A percentile compares a stretch with the other conserved stretches of the same genome.
Conservation (phyloP, 169 alveolate species). For the Plasmodium berghei region DNA sequence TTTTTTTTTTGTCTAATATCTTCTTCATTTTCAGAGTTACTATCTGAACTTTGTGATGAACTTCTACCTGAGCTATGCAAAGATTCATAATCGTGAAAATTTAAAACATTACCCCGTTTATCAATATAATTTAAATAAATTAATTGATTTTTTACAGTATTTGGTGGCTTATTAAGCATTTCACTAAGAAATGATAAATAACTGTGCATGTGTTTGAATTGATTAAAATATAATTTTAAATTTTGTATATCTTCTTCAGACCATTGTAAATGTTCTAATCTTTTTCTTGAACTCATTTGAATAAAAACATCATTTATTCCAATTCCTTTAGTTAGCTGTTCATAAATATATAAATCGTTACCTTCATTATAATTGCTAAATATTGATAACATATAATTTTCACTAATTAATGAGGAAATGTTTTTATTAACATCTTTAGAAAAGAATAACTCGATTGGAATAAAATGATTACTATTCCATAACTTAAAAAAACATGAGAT, state of each 20-base stretch:
- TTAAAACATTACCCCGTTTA: constrained; percentile 38
- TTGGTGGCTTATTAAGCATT: constrained; percentile 49
- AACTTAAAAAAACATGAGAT: constrained; percentile 47
- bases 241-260: constrained; percentile 42
- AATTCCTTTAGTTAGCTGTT: constrained; percentile 21
- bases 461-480: constrained; percentile 44
- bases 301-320: constrained; percentile 50
- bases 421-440: constrained; percentile 42
- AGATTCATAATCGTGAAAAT: constrained; percentile 3
- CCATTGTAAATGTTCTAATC: constrained; percentile 71
- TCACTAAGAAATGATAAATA: constrained; percentile 60
- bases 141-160: constrained; percentile 45
- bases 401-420: constrained; percentile 28
- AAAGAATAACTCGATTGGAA: constrained; percentile 37
- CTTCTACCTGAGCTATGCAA: not conserved
- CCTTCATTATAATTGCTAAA: constrained; percentile 74
- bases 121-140: constrained; percentile 51
- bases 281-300: constrained; percentile 25
- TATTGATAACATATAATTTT: constrained; percentile 56
- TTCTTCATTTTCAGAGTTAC: not conserved
- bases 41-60: not conserved
- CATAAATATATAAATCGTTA: constrained; percentile 32
- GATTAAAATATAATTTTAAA: constrained; percentile 48
- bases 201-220: constrained; percentile 64
- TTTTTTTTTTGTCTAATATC: not conserved